Base-by-base conservation (phyloP, 192 early-diverging fungal genomes). In the Umbelopsis ramanniana region DNA sequence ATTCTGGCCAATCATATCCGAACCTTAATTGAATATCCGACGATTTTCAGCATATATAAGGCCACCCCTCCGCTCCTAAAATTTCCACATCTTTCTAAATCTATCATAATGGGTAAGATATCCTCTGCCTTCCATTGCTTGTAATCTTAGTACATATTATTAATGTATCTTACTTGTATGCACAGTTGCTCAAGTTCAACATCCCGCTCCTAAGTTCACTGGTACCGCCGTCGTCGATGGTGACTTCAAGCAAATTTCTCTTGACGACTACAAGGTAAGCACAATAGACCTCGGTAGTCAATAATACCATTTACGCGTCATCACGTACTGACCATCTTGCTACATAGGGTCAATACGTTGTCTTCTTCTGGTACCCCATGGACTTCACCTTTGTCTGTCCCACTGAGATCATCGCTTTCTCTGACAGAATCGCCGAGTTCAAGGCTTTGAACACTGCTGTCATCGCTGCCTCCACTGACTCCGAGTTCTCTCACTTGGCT, bases 331-430 rank as follows among this genome's bases (percentile, higher is more conserved):
- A 26, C 21, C 21, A 60, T 26, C 24, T 14, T 14, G 35, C 6
- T 23, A 21, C 21, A 15, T 46, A 68, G 53, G 71, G 73, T 60
- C 74, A 83, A 74, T 83, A 71, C 68, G 67, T 90, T 23, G 86
- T 90, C 23, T 73, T 91, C 50, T 71, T 92, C 74, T 93, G 89
- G 82, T 97, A 96, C 87, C 96, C 96, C 66, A 88, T 95, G 69
- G 95, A 96, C 83, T 97, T 92, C 81, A 93, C 91, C 70, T 93
- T 93, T 69, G 91, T 93, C 60, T 97, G 96, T 86, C 96, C 96
- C 37, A 96, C 96, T 72, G 95, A 97, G 82, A 94, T 97, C 84
- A 89, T 94, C 68, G 93, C 93, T 37, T 95, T 95, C 88, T 89
- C 87, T 72, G 95, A 98, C 81, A 88, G 89, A 74, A 86, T 87